A percentile compares a stretch with the other conserved stretches of the same genome.
phyloP scores from a whole-genome alignment of 1,284 basidiomycete genomes.

The Tilletia caries region DNA sequence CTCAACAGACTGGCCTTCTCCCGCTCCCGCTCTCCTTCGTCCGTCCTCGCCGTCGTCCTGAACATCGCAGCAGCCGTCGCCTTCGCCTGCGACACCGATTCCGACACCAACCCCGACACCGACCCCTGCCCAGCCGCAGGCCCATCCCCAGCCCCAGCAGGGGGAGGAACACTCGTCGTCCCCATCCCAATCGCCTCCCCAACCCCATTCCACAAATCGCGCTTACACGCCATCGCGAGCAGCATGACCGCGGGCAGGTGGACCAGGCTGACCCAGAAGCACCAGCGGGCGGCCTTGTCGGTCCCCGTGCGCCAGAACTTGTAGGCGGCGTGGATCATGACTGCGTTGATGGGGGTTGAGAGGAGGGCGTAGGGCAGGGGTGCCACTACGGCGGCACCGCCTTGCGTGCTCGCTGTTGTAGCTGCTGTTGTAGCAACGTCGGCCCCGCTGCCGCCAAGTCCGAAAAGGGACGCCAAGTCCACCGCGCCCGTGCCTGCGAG shows the following conservation, averaged over 20 bases:
- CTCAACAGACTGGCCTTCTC: background rate
- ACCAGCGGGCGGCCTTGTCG: slow-evolving; percentile 72
- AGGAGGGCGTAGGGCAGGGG: slow-evolving; percentile 71
- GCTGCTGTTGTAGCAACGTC: too few species aligned
- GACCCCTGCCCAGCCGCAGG: background rate
- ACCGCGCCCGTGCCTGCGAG: slow-evolving; percentile 29
- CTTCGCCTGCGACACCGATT: background rate
- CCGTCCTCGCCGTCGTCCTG: background rate
- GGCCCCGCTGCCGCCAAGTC: background rate
- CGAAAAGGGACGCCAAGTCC: background rate
- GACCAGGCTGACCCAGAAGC: slow-evolving; percentile 73
- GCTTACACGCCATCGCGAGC: slow-evolving; percentile 72
- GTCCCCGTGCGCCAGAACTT: slow-evolving; percentile 67
- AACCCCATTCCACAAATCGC: slow-evolving; percentile 40
- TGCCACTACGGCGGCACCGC: slow-evolving; percentile 36
- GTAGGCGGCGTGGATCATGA: slow-evolving; percentile 70
- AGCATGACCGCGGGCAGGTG: slow-evolving; percentile 85
- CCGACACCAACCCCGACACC: background rate
- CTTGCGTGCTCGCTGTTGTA: background rate
- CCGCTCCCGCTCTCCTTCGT: background rate
- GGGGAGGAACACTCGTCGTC: background rate
- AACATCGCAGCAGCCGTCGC: background rate
- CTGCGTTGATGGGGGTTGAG: slow-evolving; percentile 70
- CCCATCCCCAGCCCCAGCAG: background rate
- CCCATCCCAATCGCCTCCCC: slow-evolving; percentile 8